A percentile compares a stretch with the other conserved stretches of the same genome.
Conservation (phyloP, 2,329 filamentous ascomycete species). For the Ilyonectria mors-panacis region DNA sequence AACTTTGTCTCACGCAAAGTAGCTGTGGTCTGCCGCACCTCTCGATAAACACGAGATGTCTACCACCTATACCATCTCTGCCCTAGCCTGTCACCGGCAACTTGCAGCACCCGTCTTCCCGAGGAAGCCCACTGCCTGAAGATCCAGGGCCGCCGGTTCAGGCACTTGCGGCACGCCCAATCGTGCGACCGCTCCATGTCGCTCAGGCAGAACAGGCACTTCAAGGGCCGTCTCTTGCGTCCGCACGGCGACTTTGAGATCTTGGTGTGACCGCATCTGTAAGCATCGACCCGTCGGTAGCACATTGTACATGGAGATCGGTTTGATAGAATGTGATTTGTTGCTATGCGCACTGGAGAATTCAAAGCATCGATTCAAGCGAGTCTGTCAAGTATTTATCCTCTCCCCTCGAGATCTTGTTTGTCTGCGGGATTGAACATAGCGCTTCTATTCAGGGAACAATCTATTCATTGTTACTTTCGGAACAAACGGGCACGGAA, state of each 20-base stretch:
- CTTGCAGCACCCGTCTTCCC: conserved; percentile 5
- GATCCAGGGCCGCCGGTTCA: neutral
- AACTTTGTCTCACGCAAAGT: neutral
- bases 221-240: neutral
- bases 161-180: conserved; percentile 13
- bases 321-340: neutral
- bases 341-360: neutral
- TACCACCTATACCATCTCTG: conserved; percentile 7
- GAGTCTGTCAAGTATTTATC: neutral
- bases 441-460: neutral
- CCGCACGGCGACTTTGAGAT: conserved; percentile 49
- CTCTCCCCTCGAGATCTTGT: neutral
- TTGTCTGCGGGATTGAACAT: neutral
- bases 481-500: neutral
- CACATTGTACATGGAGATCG: conserved; percentile 17
- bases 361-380: neutral
- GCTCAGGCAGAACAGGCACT: conserved; percentile 11
- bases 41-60: neutral
- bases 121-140: neutral
- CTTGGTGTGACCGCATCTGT: conserved; percentile 49
- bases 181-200: conserved; percentile 8
- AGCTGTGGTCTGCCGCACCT: neutral
- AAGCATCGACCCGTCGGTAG: conserved; percentile 13
- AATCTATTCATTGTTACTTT: neutral
- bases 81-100: conserved; percentile 2